phyloP scores from a whole-genome alignment of 1,139 yeast genomes.

The Geotrichum restrictum region DNA sequence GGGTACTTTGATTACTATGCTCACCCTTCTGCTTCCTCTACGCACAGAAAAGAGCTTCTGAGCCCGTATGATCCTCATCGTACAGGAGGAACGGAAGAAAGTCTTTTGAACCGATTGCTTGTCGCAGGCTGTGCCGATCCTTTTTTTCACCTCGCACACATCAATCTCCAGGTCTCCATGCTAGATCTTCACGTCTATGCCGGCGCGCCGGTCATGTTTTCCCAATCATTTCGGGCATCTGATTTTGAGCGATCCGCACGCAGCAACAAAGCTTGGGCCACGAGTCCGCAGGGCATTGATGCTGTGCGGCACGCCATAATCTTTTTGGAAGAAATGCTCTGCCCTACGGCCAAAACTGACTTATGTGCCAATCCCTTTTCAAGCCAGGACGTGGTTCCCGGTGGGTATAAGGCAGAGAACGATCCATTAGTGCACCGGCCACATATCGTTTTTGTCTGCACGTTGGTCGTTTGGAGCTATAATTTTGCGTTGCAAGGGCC shows the following conservation, averaged over 20 bases:
- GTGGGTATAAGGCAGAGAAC: conserved; percentile 42
- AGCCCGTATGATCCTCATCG: background rate
- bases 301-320: conserved; percentile 25
- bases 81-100: background rate
- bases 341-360: conserved; percentile 6
- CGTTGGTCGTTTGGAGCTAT: conserved; percentile 57
- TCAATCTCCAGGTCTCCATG: conserved; percentile 1
- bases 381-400: background rate
- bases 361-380: conserved; percentile 15
- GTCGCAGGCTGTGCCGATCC: conserved; percentile 32
- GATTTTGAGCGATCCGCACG: conserved; percentile 4
- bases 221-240: background rate
- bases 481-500: conserved; percentile 54
- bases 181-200: conserved; percentile 6
- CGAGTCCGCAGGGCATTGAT: background rate
- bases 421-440: conserved; percentile 58
- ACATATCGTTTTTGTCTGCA: conserved; percentile 51
- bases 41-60: background rate
- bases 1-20: conserved; percentile 25
- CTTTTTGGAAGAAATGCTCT: conserved; percentile 31
- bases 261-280: conserved; percentile 6
- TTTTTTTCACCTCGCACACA: conserved; percentile 52
- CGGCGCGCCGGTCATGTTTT: conserved; percentile 5
- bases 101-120: background rate
- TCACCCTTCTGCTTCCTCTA: background rate